Conservation (phyloP, 106 monocot species). For the Chionographis japonica region DNA sequence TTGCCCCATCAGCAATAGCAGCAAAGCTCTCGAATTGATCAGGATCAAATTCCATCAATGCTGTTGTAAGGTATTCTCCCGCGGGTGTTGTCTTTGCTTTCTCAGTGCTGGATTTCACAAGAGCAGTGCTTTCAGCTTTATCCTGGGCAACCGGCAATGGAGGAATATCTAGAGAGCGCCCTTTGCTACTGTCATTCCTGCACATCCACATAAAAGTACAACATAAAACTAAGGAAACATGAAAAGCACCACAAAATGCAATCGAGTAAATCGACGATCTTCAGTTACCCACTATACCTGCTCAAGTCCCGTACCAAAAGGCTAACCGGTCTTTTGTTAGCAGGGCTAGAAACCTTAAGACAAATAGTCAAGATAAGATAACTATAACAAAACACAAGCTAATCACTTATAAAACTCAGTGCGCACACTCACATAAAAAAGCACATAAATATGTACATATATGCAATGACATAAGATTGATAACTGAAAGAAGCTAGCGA, state of each 20-base stretch:
- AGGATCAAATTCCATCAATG: slow-evolving; percentile 90
- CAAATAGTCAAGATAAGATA: slow-evolving; percentile 2
- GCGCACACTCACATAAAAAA: too few relatives aligned
- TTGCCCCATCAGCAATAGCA: slow-evolving; percentile 89
- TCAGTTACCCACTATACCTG: slow-evolving; percentile 41
- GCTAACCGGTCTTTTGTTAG: slow-evolving; percentile 25
- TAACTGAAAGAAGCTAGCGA: too few relatives aligned
- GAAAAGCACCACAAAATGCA: background rate
- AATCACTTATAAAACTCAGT: too few relatives aligned
- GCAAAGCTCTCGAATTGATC: slow-evolving; percentile 93
- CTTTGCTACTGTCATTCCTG: slow-evolving; percentile 60
- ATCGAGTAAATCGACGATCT: background rate
- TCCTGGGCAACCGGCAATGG: slow-evolving; percentile 31
- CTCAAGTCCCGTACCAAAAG: slow-evolving; percentile 33
- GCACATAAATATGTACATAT: too few relatives aligned
- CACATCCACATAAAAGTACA: background rate
- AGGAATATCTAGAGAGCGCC: slow-evolving; percentile 22
- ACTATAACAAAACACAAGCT: too few relatives aligned
- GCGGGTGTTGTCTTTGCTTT: slow-evolving; percentile 91
- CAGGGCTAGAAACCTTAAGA: slow-evolving; percentile 73
- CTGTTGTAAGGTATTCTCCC: slow-evolving; percentile 91
- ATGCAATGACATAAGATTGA: too few relatives aligned
- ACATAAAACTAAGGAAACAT: slow-evolving; percentile 2
- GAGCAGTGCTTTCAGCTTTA: slow-evolving; percentile 44
- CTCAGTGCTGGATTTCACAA: slow-evolving; percentile 77